These are phyloP conservation scores for Lasiosphaeria miniovina DNA, from an alignment of 495 filamentous ascomycete genomes.

Conservation along the genomic window DNA sequence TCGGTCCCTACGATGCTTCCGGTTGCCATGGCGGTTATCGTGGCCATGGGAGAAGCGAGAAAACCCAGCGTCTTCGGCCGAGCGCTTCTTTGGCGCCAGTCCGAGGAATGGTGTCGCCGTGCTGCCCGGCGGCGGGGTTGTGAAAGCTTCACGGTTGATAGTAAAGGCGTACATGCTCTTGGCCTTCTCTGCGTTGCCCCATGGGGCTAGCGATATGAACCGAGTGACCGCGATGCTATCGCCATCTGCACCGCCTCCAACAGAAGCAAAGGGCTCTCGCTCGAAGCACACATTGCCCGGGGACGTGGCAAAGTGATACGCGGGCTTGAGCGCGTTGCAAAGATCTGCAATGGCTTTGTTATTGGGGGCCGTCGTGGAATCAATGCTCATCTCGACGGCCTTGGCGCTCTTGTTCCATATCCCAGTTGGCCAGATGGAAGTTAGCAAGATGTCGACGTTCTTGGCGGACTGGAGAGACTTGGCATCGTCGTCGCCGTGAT, in stretches of 20 bases:
- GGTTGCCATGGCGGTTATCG: conserved; percentile 34
- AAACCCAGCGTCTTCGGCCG: conserved; percentile 55
- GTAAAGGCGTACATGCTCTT: conserved; percentile 92
- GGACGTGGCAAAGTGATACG: conserved; percentile 81
- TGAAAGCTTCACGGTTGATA: conserved; percentile 57
- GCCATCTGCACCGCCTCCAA: conserved; percentile 23
- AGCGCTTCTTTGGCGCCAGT: conserved; percentile 53
- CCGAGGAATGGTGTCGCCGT: conserved; percentile 30
- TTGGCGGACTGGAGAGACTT: conserved; percentile 69
- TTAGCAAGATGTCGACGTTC: conserved; percentile 79
- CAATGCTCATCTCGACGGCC: conserved; percentile 47
- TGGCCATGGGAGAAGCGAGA: conserved; percentile 65
- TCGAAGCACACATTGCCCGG: conserved; percentile 68
- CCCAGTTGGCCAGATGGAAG: conserved; percentile 75
- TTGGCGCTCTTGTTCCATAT: conserved; percentile 55
- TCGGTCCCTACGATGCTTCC: conserved; percentile 42
- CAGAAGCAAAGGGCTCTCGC: conserved; percentile 72
- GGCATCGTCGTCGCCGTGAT: conserved; percentile 73
- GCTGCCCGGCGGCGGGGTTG: too few species aligned
- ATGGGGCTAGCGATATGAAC: conserved; percentile 82
- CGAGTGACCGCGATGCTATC: conserved; percentile 63
- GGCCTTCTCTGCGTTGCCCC: conserved; percentile 66
- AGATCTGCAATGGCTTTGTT: conserved; percentile 65
- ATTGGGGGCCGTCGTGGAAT: conserved; percentile 36
- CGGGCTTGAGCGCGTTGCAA: conserved; percentile 69